Base-by-base conservation (phyloP, 106 monocot species). In the Posidonia australis region DNA sequence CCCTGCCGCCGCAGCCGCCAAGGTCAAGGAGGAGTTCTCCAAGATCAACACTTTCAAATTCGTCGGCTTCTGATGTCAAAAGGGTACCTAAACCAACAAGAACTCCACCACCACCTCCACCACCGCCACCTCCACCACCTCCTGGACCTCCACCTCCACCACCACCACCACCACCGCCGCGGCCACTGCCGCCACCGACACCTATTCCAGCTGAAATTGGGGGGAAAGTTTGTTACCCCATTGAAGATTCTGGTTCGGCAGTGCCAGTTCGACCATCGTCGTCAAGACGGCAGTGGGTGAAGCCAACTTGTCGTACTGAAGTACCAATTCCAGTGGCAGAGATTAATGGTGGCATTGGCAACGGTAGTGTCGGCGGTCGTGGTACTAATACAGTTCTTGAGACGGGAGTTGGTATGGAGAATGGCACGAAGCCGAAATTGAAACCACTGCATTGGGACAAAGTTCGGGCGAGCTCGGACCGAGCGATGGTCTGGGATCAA, bases 391-490 rank as follows among this genome's bases (percentile, higher is more conserved):
- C 57, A 18, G 58, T 58, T 29, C 3, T 21, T 6, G 25, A 28
- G 30, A 13, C 20, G 1, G 36, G 17, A 18, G 60, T 45, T 1
- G 46, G 17, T 27, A 43, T 22, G 21, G 66, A 59, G 22, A 59
- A 56, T 3, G 36, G 57, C 22, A 29, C 32, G 10, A 78, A 63
- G 63, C 72, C 73, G 17, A 77, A 36, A 27, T 57, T 78, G 68
- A 78, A 78, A 54, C 72, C 78, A 24, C 51, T 78, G 47, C 78
- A 78, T 27, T 78, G 78, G 78, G 78, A 78, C 68, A 78, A 78
- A 51, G 78, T 78, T 0, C 42, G 68, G 17, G 67, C 78, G 1
- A 78, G 72, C 24, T 73, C 78, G 0, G 78, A 78, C 49, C 67
- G 78, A 20, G 72, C 62, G 16, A 78, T 78, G 78, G 78, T 78